Conservation (phyloP, 169 alveolate species). For the Neospora caninum region DNA sequence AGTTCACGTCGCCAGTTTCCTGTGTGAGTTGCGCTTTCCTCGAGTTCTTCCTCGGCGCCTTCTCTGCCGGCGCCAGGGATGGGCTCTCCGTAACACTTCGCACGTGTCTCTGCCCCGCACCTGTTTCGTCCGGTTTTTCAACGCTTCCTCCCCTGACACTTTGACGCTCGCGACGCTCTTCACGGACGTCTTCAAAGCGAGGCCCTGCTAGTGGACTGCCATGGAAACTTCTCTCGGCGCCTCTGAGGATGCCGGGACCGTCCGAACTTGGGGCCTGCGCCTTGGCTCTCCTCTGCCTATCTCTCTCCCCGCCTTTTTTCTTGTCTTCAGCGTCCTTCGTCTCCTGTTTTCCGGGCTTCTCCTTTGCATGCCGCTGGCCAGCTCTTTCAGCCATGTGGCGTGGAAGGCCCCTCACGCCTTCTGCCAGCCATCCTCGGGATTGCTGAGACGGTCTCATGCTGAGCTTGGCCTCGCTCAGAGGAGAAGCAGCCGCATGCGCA, state of each 20-base stretch:
- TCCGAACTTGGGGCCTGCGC: no score
- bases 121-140: no score
- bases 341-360: not conserved
- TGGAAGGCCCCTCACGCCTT: not conserved
- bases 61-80: not conserved
- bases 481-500: not conserved
- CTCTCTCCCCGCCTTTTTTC: not conserved
- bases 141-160: no score
- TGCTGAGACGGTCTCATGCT: not conserved
- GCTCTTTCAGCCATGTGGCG: conserved; percentile 32
- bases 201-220: no score
- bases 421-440: not conserved
- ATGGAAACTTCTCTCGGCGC: no score
- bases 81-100: no score
- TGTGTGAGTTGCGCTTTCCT: not conserved
- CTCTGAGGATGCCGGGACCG: no score
- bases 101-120: no score
- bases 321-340: not conserved
- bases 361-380: conserved; percentile 12
- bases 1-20: not conserved
- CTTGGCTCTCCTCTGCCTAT: not conserved
- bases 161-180: no score
- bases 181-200: no score
- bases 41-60: not conserved
- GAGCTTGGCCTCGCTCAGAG: not conserved